These are phyloP conservation scores for Cryptococcus sp. DNA, from an alignment of 1,284 basidiomycete species.

Conservation along the genomic window DNA sequence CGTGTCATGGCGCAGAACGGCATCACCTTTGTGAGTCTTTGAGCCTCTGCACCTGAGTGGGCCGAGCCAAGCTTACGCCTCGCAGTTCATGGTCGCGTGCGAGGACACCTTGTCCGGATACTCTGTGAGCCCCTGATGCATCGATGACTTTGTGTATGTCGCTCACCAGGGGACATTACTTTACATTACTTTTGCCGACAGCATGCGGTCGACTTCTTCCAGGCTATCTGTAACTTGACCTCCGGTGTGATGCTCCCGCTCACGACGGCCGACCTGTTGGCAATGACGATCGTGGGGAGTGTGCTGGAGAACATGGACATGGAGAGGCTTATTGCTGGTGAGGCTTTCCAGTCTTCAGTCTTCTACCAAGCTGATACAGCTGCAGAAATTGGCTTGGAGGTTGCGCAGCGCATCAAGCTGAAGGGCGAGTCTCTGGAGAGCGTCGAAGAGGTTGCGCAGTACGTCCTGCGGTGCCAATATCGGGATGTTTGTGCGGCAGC, in stretches of 20 bases:
- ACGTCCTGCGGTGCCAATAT: neutral
- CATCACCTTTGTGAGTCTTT: constrained; percentile 71
- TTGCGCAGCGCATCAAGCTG: constrained; percentile 85
- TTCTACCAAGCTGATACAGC: constrained; percentile 9
- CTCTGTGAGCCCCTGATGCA: constrained; percentile 58
- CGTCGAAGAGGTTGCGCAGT: constrained; percentile 88
- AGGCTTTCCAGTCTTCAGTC: constrained; percentile 3
- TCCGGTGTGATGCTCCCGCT: constrained; percentile 93
- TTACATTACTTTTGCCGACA: too few species aligned
- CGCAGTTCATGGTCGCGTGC: constrained; percentile 93
- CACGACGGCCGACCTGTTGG: constrained; percentile 89
- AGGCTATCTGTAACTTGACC: constrained; percentile 85
- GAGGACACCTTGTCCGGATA: constrained; percentile 95
- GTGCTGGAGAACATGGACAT: constrained; percentile 98
- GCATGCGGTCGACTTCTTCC: constrained; percentile 93
- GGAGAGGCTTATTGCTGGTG: constrained; percentile 75
- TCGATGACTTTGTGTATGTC: neutral
- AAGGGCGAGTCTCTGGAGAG: constrained; percentile 65
- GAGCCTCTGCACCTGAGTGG: neutral
- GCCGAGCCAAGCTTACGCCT: constrained; percentile 16
- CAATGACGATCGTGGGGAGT: constrained; percentile 93
- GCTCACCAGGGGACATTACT: constrained; percentile 24
- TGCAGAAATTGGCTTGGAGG: constrained; percentile 81
- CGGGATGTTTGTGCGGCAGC: neutral
- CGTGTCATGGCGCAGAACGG: constrained; percentile 84